phyloP scores from a whole-genome alignment of 208 protist genomes.

The Acanthamoeba lugdunensis region DNA sequence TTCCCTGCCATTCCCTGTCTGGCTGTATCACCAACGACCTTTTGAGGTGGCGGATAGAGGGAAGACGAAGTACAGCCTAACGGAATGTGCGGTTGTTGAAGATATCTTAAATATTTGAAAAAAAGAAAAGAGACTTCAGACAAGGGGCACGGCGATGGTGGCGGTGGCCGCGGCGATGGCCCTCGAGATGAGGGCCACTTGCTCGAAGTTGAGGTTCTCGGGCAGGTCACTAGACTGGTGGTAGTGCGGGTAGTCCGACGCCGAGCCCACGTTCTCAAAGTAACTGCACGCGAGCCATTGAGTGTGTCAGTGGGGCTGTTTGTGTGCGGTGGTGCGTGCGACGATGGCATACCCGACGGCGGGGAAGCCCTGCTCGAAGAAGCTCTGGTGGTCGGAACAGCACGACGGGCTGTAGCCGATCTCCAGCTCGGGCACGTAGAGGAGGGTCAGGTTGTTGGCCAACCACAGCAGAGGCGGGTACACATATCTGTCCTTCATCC shows the following conservation, averaged over 20 bases:
- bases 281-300: not conserved
- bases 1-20: no score
- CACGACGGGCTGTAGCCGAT: slow-evolving; percentile 59
- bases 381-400: slow-evolving; percentile 72
- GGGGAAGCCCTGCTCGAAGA: slow-evolving; percentile 69
- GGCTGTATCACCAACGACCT: not conserved
- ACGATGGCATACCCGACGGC: slow-evolving; percentile 23
- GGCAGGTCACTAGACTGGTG: slow-evolving; percentile 53
- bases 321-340: not conserved
- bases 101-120: slow-evolving; percentile 2
- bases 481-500: slow-evolving; percentile 70
- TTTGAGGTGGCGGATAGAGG: not conserved
- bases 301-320: not conserved
- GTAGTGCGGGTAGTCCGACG: slow-evolving; percentile 69
- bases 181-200: slow-evolving; percentile 24
- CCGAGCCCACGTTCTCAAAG: slow-evolving; percentile 50
- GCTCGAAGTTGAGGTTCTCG: slow-evolving; percentile 35
- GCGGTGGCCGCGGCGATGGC: slow-evolving; percentile 49
- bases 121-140: not conserved
- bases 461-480: not conserved
- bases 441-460: slow-evolving; percentile 45
- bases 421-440: slow-evolving; percentile 50
- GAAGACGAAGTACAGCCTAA: not conserved
- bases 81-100: no score
- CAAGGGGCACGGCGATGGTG: slow-evolving; percentile 66